Evolutionary conservation across 2,329 filamentous ascomycete genomes (phyloP).

Genomic region (Bipolaris victoriae): DNA sequence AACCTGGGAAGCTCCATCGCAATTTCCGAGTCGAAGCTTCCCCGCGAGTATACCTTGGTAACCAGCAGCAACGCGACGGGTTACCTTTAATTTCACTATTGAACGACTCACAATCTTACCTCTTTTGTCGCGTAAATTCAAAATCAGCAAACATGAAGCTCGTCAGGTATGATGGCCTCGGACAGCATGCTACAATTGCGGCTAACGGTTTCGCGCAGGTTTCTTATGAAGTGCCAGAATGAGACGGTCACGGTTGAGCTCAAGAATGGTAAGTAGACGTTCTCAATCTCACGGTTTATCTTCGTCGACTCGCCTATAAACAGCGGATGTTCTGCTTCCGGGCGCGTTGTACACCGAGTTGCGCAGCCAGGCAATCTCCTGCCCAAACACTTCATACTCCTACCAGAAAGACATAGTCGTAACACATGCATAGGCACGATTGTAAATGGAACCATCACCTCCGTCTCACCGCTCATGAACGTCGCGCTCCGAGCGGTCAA

Average conservation of each 20-base stretch:
- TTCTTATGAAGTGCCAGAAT: conserved; percentile 99
- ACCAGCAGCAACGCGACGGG: conserved; percentile 17
- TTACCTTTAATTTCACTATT: not conserved
- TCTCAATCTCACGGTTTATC: not conserved
- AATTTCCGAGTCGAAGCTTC: conserved; percentile 32
- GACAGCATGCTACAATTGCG: not conserved
- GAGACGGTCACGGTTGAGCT: conserved; percentile 98
- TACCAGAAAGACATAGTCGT: not conserved
- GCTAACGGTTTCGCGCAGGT: conserved; percentile 62
- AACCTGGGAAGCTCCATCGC: conserved; percentile 30
- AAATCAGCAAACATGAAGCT: conserved; percentile 43
- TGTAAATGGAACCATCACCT: conserved; percentile 94
- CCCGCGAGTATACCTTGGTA: conserved; percentile 28
- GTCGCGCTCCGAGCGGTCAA: conserved; percentile 93
- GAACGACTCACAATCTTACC: not conserved
- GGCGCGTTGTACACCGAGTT: conserved; percentile 1
- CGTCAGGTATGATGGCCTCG: conserved; percentile 35
- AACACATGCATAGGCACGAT: conserved; percentile 73
- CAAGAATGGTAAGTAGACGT: conserved; percentile 79
- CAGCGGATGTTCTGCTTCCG: not conserved
- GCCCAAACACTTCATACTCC: not conserved
- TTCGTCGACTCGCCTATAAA: not conserved
- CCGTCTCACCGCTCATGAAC: conserved; percentile 98
- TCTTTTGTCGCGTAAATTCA: not conserved
- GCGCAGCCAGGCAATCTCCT: conserved; percentile 8